These are phyloP conservation scores for Triangularia setosa DNA, from an alignment of 2,329 filamentous ascomycete genomes.

Conservation along the genomic window DNA sequence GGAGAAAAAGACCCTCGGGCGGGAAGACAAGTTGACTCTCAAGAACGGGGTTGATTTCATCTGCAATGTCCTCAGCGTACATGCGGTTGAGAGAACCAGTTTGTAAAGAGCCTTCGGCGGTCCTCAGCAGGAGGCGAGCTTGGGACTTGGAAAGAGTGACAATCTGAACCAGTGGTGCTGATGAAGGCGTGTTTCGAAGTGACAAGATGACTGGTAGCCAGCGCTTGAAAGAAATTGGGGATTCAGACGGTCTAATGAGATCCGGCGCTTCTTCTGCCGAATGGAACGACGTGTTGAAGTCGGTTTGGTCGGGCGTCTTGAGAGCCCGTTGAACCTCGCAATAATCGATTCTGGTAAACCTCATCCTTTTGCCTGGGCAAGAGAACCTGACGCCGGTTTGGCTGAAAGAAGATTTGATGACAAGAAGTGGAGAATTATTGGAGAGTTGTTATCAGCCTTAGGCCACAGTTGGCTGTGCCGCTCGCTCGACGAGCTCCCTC, in stretches of 20 bases:
- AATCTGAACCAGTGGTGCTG: slow-evolving; percentile 27
- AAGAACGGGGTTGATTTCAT: slow-evolving; percentile 30
- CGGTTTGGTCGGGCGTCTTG: neutral
- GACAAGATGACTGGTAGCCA: slow-evolving; percentile 40
- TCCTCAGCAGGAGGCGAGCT: slow-evolving; percentile 30
- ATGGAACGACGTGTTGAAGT: slow-evolving; percentile 38
- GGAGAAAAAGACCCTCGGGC: slow-evolving; percentile 38
- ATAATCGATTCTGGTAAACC: neutral
- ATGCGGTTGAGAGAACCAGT: slow-evolving; percentile 28
- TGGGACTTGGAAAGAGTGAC: slow-evolving; percentile 30
- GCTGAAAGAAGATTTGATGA: neutral
- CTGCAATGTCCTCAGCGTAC: slow-evolving; percentile 33
- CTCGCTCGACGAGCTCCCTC: too few relatives aligned
- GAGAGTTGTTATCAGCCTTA: too few relatives aligned
- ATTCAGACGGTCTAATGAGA: slow-evolving; percentile 29
- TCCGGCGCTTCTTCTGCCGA: slow-evolving; percentile 30
- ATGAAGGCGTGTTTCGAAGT: slow-evolving; percentile 29
- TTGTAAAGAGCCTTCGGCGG: slow-evolving; percentile 32
- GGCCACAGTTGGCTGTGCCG: too few relatives aligned
- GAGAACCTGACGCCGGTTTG: neutral
- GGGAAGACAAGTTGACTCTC: slow-evolving; percentile 28
- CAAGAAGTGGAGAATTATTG: too few relatives aligned
- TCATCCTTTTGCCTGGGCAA: neutral
- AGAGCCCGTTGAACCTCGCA: neutral
- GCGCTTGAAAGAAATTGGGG: slow-evolving; percentile 37